These are phyloP conservation scores for Chlorella vulgaris DNA, from an alignment of 139 green algal genomes.

Conservation along the genomic window DNA sequence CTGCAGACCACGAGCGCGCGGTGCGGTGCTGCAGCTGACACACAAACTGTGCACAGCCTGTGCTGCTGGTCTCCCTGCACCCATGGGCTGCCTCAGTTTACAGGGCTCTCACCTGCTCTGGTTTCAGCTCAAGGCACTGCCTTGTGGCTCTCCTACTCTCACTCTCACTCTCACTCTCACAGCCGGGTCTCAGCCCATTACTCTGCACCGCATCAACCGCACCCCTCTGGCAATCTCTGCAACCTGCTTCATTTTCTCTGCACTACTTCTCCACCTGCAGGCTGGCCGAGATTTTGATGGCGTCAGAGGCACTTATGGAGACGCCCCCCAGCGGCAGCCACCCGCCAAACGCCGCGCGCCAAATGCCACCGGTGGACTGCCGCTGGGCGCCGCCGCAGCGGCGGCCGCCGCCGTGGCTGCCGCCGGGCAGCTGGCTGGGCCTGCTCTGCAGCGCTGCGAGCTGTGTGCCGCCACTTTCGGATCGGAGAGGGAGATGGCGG, in stretches of 20 bases:
- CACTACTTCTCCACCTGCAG: background rate
- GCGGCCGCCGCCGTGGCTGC: conserved; percentile 30
- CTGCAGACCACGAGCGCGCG: background rate
- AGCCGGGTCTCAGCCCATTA: no score
- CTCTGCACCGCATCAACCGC: no score
- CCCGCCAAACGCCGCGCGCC: conserved; percentile 1
- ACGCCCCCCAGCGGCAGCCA: background rate
- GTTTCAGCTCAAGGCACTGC: no score
- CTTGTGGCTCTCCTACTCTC: no score
- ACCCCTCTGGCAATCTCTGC: no score
- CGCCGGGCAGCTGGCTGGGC: background rate
- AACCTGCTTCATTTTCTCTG: background rate
- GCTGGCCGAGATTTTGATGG: background rate
- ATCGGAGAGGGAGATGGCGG: background rate
- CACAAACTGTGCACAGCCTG: background rate
- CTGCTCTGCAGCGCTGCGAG: conserved; percentile 1
- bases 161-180: no score
- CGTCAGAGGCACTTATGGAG: background rate
- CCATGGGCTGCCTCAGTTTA: no score
- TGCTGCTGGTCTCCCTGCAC: no score
- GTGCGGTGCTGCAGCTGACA: background rate
- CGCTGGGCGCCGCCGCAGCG: background rate
- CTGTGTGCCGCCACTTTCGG: conserved; percentile 25
- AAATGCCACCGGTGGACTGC: conserved; percentile 17
- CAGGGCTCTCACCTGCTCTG: no score